A percentile compares a stretch with the other conserved stretches of the same genome.
These are phyloP conservation scores for Termitomyces sp. DNA, from an alignment of 768 basidiomycete genomes.

Conservation along the genomic window DNA sequence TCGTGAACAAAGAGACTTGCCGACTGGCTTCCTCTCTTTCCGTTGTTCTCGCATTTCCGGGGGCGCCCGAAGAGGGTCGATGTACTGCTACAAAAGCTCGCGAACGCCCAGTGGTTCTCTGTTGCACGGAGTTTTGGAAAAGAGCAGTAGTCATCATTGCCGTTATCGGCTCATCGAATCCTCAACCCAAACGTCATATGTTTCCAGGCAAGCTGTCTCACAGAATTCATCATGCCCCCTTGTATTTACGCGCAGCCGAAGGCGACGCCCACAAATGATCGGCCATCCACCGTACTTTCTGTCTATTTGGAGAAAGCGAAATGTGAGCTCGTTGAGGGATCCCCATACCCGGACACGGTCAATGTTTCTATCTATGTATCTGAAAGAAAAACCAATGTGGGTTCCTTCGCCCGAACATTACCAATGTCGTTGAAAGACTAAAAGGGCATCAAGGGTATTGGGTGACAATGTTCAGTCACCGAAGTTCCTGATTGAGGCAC, in stretches of 20 bases:
- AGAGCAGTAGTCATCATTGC: slow-evolving; percentile 62
- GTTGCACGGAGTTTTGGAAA: slow-evolving; percentile 72
- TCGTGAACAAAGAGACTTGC: background rate
- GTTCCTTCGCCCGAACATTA: slow-evolving; percentile 18
- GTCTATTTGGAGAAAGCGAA: slow-evolving; percentile 2
- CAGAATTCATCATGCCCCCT: slow-evolving; percentile 71
- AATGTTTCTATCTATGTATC: no score
- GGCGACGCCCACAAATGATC: slow-evolving; percentile 51
- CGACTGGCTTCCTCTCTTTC: background rate
- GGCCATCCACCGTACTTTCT: slow-evolving; percentile 48
- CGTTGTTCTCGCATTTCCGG: slow-evolving; percentile 55
- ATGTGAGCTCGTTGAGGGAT: background rate
- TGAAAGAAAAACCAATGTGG: no score
- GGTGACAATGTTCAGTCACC: no score
- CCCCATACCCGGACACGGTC: background rate
- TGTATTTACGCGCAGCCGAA: slow-evolving; percentile 50
- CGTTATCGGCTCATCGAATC: background rate
- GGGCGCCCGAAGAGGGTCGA: no score
- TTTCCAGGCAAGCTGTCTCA: slow-evolving; percentile 68
- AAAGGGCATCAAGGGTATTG: no score
- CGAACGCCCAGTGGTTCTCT: slow-evolving; percentile 48
- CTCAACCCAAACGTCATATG: background rate
- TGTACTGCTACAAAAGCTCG: slow-evolving; percentile 48
- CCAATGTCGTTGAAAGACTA: slow-evolving; percentile 68
- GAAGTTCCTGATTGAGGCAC: no score